A percentile compares a stretch with the other conserved stretches of the same genome.
Conservation (phyloP, 345 rosid genomes). For the Eutrema heterophyllum region DNA sequence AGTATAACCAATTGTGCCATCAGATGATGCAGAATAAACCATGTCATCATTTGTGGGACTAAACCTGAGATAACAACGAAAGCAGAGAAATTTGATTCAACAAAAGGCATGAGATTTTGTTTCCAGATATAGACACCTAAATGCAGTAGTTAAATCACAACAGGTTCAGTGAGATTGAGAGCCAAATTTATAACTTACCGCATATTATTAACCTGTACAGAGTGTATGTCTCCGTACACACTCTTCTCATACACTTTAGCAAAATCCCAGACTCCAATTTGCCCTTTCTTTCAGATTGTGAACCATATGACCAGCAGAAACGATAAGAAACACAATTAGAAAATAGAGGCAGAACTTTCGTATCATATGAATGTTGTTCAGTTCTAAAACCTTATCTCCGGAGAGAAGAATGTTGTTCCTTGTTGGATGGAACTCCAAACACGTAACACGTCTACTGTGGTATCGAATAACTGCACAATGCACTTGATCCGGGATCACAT, state of each 20-base stretch:
- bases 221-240: conserved; percentile 79
- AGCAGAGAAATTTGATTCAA: neutral
- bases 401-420: conserved; percentile 77
- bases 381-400: conserved; percentile 73
- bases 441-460: conserved; percentile 90
- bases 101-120: neutral
- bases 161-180: neutral
- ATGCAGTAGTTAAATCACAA: neutral
- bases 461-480: conserved; percentile 82
- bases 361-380: neutral
- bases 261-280: conserved; percentile 96
- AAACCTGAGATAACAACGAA: conserved; percentile 43
- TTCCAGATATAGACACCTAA: neutral
- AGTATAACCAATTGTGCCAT: conserved; percentile 89
- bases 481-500: conserved; percentile 81
- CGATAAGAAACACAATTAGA: neutral
- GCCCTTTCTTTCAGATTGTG: conserved; percentile 70
- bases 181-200: conserved; percentile 35
- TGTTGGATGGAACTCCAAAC: conserved; percentile 95
- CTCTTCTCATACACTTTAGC: conserved; percentile 78
- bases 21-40: conserved; percentile 83
- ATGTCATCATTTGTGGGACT: conserved; percentile 72
- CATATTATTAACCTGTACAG: conserved; percentile 83
- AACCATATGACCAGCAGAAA: conserved; percentile 11
- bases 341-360: neutral